Conservation (phyloP, 2,329 filamentous ascomycete genomes). For the Xylaria sp. region DNA sequence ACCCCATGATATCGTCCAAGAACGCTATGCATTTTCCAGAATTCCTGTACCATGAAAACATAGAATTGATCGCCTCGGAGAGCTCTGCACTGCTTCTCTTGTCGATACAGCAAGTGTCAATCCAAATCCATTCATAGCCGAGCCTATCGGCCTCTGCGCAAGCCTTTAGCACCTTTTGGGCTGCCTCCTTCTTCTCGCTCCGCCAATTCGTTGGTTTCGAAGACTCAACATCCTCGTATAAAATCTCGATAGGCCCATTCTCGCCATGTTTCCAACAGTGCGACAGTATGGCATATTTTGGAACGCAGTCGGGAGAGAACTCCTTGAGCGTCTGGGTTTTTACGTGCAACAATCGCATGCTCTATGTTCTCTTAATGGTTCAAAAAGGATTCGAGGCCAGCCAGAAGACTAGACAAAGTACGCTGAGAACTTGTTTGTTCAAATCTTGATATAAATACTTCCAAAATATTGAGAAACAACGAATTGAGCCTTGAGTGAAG, state of each 20-base stretch:
- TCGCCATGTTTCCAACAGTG: conserved; percentile 7
- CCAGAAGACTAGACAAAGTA: too few species aligned
- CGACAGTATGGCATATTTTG: conserved; percentile 25
- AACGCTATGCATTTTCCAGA: conserved; percentile 12
- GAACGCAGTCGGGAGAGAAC: too few species aligned
- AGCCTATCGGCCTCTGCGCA: conserved; percentile 2
- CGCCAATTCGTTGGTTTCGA: background rate
- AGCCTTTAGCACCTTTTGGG: conserved; percentile 8
- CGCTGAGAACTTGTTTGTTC: too few species aligned
- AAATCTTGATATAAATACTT: too few species aligned
- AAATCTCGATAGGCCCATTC: background rate
- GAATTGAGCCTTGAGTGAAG: too few species aligned
- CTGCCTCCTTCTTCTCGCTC: conserved; percentile 2
- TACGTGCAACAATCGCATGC: conserved; percentile 12
- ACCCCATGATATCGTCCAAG: conserved; percentile 15
- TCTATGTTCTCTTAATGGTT: too few species aligned
- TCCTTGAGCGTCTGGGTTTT: background rate
- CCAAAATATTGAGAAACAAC: too few species aligned
- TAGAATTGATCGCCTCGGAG: conserved; percentile 31
- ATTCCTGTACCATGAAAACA: conserved; percentile 29
- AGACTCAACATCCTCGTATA: conserved; percentile 20
- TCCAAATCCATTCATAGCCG: conserved; percentile 18
- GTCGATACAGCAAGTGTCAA: conserved; percentile 33
- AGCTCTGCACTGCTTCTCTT: conserved; percentile 28
- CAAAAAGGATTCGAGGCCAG: too few species aligned